These are phyloP conservation scores for Sordariomycetes sp. DNA, from an alignment of 2,329 filamentous ascomycete genomes.

Conservation along the genomic window DNA sequence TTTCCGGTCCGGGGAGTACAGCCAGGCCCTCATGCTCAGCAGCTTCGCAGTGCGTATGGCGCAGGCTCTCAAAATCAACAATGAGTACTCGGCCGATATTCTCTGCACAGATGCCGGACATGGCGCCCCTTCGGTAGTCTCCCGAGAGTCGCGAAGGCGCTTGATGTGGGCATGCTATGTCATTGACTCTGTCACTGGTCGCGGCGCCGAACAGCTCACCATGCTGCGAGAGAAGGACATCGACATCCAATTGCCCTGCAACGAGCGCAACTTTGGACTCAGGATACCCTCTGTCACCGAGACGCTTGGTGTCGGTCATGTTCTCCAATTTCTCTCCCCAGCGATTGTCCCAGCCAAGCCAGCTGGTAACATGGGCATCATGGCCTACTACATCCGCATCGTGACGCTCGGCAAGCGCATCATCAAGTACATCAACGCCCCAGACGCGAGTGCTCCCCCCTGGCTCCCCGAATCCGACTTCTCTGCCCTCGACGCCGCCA, in stretches of 20 bases:
- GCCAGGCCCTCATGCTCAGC: conserved; percentile 29
- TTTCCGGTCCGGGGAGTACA: conserved; percentile 27
- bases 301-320: conserved; percentile 28
- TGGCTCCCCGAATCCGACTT: conserved; percentile 34
- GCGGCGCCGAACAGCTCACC: conserved; percentile 27
- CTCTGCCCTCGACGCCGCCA: conserved; percentile 26
- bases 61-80: conserved; percentile 29
- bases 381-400: conserved; percentile 32
- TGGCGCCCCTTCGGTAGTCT: conserved; percentile 21
- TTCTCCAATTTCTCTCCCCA: conserved; percentile 27
- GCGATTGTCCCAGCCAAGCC: conserved; percentile 27
- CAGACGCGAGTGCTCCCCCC: conserved; percentile 27
- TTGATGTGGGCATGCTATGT: conserved; percentile 34
- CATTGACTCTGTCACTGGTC: conserved; percentile 29
- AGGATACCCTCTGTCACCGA: conserved; percentile 28
- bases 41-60: conserved; percentile 31
- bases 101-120: conserved; percentile 23
- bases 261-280: conserved; percentile 31
- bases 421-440: conserved; percentile 31
- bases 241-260: conserved; percentile 29
- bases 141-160: conserved; percentile 26
- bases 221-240: conserved; percentile 28
- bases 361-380: conserved; percentile 32
- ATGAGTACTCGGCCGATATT: conserved; percentile 25
- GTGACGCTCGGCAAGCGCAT: conserved; percentile 30